A percentile compares a stretch with the other conserved stretches of the same genome.
These are phyloP conservation scores for Fraxinus ornus DNA, from an alignment of 305 asterid genomes.

Conservation along the genomic window DNA sequence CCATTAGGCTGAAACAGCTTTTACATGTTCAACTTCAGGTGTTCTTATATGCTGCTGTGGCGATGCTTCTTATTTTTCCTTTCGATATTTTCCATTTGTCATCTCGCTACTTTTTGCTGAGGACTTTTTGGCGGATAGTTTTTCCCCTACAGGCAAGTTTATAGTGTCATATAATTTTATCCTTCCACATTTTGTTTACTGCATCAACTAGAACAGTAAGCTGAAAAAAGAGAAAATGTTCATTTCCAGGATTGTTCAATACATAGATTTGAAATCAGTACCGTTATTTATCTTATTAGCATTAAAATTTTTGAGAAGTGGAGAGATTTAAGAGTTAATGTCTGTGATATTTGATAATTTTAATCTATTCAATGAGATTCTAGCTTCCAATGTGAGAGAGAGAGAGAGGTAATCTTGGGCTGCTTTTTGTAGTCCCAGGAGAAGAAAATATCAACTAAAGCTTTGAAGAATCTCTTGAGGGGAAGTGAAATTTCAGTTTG, in stretches of 20 bases:
- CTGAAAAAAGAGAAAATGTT: background rate
- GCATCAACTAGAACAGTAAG: background rate
- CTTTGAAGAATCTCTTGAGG: background rate
- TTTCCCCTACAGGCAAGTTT: constrained; percentile 90
- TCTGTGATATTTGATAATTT: background rate
- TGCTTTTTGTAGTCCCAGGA: background rate
- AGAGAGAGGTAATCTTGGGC: background rate
- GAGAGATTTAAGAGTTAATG: background rate
- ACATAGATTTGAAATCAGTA: background rate
- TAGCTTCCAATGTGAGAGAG: background rate
- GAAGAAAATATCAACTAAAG: background rate
- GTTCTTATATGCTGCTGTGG: constrained; percentile 76
- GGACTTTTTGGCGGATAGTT: constrained; percentile 84
- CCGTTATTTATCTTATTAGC: background rate
- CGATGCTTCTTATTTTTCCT: constrained; percentile 85
- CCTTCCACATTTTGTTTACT: background rate
- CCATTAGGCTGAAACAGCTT: constrained; percentile 22
- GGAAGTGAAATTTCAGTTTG: background rate
- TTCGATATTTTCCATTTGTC: constrained; percentile 88
- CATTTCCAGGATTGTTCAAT: background rate
- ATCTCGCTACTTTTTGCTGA: constrained; percentile 84
- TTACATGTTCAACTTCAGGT: constrained; percentile 59
- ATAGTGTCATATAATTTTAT: constrained; percentile 5
- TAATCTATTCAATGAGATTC: background rate
- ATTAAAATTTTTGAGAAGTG: background rate